Percentiles rank a stretch among this genome's conserved stretches.
These are phyloP conservation scores for Ascochyta rabiei DNA, from an alignment of 2,329 filamentous ascomycete genomes.

Conservation along the genomic window DNA sequence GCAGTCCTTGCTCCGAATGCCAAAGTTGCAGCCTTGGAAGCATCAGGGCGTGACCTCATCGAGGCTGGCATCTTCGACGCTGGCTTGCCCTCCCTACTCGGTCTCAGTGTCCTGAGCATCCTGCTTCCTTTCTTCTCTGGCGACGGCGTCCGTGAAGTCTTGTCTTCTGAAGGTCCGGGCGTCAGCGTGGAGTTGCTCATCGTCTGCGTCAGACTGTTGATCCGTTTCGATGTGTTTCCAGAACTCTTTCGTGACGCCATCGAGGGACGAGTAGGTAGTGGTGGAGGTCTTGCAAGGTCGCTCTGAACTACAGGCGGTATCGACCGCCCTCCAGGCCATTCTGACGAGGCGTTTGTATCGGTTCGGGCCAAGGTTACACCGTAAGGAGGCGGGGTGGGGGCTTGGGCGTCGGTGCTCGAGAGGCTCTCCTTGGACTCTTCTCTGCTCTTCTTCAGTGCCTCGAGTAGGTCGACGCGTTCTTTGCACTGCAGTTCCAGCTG, in stretches of 20 bases:
- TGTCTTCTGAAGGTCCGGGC: conserved; percentile 47
- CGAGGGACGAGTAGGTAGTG: conserved; percentile 64
- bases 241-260: conserved; percentile 56
- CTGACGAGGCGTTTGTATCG: conserved; percentile 24
- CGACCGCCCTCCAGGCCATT: conserved; percentile 78
- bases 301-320: conserved; percentile 81
- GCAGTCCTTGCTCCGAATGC: conserved; percentile 58
- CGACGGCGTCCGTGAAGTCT: conserved; percentile 63
- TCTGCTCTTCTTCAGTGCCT: conserved; percentile 74
- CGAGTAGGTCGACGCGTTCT: conserved; percentile 86
- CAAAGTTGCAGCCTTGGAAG: conserved; percentile 67
- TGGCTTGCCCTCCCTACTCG: conserved; percentile 52
- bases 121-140: conserved; percentile 64
- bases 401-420: conserved; percentile 26
- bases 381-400: conserved; percentile 34
- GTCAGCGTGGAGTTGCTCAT: conserved; percentile 37
- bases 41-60: conserved; percentile 56
- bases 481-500: conserved; percentile 90
- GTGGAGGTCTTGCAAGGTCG: conserved; percentile 75
- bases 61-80: conserved; percentile 55
- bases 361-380: conserved; percentile 16
- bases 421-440: conserved; percentile 56
- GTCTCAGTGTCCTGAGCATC: conserved; percentile 63
- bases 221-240: conserved; percentile 29
- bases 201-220: conserved; percentile 31